These are phyloP conservation scores for Carnegiea gigantea DNA, from an alignment of 179 eudicot species.

Conservation along the genomic window DNA sequence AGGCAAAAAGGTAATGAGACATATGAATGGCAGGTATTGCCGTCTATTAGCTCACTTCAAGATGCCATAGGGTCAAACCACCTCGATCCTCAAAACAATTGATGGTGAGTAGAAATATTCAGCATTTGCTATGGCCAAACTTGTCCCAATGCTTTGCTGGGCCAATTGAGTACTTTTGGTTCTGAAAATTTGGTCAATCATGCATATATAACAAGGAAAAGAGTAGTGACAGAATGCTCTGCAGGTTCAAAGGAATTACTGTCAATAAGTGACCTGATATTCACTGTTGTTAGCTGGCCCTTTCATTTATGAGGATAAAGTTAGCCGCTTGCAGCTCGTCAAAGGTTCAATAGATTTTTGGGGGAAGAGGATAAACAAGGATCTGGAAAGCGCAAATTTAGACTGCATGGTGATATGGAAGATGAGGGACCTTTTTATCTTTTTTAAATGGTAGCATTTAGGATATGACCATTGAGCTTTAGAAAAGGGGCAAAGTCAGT, in stretches of 20 bases:
- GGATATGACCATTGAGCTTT: neutral
- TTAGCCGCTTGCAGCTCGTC: neutral
- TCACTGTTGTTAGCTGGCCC: neutral
- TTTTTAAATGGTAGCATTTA: neutral
- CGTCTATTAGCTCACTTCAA: neutral
- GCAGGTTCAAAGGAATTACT: neutral
- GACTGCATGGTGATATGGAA: neutral
- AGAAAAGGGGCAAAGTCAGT: neutral
- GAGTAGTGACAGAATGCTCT: neutral
- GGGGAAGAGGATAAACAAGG: neutral
- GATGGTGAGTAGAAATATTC: neutral
- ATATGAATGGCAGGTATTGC: neutral
- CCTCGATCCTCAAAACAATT: neutral
- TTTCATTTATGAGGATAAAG: neutral
- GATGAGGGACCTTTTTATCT: neutral
- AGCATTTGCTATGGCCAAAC: neutral
- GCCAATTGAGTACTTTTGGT: too few species aligned
- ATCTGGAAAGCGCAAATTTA: neutral
- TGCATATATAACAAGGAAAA: neutral
- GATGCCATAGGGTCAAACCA: neutral
- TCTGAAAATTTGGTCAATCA: neutral
- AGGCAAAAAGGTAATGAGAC: neutral
- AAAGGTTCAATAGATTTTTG: too few species aligned
- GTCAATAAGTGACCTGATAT: neutral
- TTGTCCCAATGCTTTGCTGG: too few species aligned